A percentile compares a stretch with the other conserved stretches of the same genome.
These are phyloP conservation scores for Leccinum aurantiacum DNA, from an alignment of 768 basidiomycete genomes.

Conservation along the genomic window DNA sequence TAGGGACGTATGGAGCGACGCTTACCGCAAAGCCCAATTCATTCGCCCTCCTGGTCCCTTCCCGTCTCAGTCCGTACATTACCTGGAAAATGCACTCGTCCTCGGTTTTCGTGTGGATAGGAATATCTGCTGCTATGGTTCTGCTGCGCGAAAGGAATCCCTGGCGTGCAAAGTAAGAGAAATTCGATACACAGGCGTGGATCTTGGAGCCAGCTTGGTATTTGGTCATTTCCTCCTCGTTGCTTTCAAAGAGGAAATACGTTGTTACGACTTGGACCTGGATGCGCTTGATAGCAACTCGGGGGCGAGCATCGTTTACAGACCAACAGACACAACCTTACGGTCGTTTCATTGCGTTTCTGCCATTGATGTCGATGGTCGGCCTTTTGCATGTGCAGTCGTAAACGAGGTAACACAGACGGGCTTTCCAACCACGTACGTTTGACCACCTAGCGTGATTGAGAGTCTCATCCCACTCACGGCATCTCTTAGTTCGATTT, in stretches of 20 bases:
- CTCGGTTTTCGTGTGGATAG: constrained; percentile 8
- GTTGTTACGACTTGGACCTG: constrained; percentile 16
- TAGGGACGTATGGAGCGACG: constrained; percentile 18
- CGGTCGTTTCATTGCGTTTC: constrained; percentile 12
- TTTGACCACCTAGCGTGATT: not conserved
- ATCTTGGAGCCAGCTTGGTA: constrained; percentile 6
- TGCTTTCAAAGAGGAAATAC: constrained; percentile 14
- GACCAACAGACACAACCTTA: not conserved
- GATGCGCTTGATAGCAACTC: not conserved
- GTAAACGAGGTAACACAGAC: constrained; percentile 2
- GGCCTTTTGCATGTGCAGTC: constrained; percentile 17
- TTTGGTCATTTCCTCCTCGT: constrained; percentile 18
- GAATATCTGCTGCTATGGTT: constrained; percentile 2
- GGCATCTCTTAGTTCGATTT: constrained; percentile 6
- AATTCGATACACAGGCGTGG: constrained; percentile 9
- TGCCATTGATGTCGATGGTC: constrained; percentile 12
- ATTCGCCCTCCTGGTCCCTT: constrained; percentile 21
- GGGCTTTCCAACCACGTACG: constrained; percentile 1
- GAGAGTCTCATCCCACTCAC: not conserved
- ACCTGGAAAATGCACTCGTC: constrained; percentile 18
- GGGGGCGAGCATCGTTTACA: constrained; percentile 11
- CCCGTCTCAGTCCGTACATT: constrained; percentile 10
- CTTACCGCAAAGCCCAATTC: constrained; percentile 14
- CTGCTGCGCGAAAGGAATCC: not conserved
- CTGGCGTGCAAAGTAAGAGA: not conserved